Percentiles rank a stretch among this genome's conserved stretches.
Conservation (phyloP, 2,329 filamentous ascomycete species). For the Curvularia spicifera region DNA sequence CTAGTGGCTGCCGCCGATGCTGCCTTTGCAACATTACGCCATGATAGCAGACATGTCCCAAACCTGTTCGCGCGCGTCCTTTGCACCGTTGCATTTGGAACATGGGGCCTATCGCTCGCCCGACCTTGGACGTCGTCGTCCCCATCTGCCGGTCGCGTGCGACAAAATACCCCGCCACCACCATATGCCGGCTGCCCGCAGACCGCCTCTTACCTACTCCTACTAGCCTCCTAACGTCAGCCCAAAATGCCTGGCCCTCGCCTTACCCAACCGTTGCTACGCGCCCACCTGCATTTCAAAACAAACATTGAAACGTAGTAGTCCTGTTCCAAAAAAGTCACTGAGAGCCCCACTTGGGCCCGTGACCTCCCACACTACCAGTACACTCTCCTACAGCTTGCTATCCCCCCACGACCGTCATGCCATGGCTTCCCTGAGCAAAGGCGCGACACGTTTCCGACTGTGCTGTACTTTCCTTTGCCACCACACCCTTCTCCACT, state of each 20-base stretch:
- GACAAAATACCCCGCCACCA: constrained; percentile 20
- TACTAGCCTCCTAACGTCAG: constrained; percentile 13
- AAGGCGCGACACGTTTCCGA: constrained; percentile 67
- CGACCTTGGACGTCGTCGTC: constrained; percentile 2
- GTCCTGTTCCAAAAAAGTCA: not conserved
- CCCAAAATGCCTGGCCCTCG: constrained; percentile 23
- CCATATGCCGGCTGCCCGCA: constrained; percentile 14
- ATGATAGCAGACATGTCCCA: constrained; percentile 8
- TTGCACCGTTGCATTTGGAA: constrained; percentile 5
- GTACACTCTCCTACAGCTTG: constrained; percentile 10
- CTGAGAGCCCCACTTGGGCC: not conserved
- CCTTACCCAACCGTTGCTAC: constrained; percentile 36
- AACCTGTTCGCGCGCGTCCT: not conserved
- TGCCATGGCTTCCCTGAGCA: constrained; percentile 58
- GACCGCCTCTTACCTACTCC: constrained; percentile 19
- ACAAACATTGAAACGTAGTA: not conserved
- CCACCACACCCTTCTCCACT: constrained; percentile 68
- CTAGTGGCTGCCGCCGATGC: constrained; percentile 7
- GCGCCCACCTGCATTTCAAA: constrained; percentile 21
- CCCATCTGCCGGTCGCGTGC: constrained; percentile 21
- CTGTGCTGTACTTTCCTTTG: constrained; percentile 67
- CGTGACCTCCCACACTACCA: not conserved
- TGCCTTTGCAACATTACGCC: constrained; percentile 22
- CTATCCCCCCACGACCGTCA: constrained; percentile 12
- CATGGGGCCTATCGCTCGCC: constrained; percentile 3